Conservation (phyloP, 495 filamentous ascomycete species). For the Penicillium ucsense region DNA sequence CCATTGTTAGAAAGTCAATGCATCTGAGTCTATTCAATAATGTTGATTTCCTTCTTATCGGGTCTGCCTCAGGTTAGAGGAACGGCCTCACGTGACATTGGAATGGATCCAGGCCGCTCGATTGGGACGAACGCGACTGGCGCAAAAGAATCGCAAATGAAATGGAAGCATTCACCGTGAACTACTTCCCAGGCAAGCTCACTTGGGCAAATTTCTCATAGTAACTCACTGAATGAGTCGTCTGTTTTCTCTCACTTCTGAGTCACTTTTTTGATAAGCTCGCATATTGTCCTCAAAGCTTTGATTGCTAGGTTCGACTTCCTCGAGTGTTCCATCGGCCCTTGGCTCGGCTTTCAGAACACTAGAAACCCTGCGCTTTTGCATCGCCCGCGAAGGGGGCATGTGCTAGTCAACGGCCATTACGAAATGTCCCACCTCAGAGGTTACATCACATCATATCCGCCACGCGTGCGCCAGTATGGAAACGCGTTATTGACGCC, state of each 20-base stretch:
- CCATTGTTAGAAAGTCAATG: too few species aligned
- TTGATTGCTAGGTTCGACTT: not conserved
- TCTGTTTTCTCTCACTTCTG: too few species aligned
- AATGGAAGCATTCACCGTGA: not conserved
- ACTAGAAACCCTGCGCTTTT: constrained; percentile 12
- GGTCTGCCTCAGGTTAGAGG: constrained; percentile 2
- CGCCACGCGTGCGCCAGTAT: constrained; percentile 82
- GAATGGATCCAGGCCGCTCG: constrained; percentile 20
- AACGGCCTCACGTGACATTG: constrained; percentile 15
- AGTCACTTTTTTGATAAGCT: too few species aligned
- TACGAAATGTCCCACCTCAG: constrained; percentile 59
- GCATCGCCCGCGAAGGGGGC: constrained; percentile 24
- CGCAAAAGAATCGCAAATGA: constrained; percentile 18
- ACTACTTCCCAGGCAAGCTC: too few species aligned
- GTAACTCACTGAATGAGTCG: too few species aligned
- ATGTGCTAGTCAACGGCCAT: constrained; percentile 30
- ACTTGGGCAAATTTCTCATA: too few species aligned
- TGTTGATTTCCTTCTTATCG: not conserved
- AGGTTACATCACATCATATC: constrained; percentile 84
- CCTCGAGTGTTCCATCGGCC: constrained; percentile 4
- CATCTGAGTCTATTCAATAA: not conserved
- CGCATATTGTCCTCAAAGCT: too few species aligned
- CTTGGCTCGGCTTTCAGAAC: constrained; percentile 7
- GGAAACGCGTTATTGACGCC: constrained; percentile 88
- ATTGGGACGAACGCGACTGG: constrained; percentile 32